Conservation (phyloP, 495 filamentous ascomycete genomes). For the Podospora didyma region DNA sequence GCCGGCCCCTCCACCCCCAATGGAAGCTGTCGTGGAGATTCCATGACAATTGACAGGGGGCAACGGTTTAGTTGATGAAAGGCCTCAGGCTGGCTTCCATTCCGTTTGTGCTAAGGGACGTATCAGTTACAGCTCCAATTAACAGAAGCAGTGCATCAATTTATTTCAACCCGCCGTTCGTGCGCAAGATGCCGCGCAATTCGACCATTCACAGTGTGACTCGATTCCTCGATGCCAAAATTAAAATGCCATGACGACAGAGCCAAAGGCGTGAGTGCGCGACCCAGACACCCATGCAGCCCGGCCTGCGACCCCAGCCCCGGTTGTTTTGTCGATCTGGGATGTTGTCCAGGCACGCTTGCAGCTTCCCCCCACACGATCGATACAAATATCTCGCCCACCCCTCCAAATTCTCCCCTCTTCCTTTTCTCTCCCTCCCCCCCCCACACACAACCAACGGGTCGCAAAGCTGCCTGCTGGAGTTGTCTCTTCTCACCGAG, state of each 20-base stretch:
- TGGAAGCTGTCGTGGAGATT: too few relatives aligned
- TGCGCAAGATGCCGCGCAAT: constrained; percentile 10
- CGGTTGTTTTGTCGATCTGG: constrained; percentile 18
- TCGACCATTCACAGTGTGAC: not conserved
- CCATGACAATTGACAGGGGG: too few relatives aligned
- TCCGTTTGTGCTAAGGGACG: too few relatives aligned
- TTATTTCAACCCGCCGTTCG: not conserved
- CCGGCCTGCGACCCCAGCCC: constrained; percentile 15
- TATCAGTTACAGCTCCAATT: too few relatives aligned
- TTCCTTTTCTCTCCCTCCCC: constrained; percentile 34
- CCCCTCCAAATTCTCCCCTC: constrained; percentile 22
- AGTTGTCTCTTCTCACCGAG: constrained; percentile 42
- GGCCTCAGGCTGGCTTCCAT: too few relatives aligned
- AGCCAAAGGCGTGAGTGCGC: too few relatives aligned
- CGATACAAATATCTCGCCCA: constrained; percentile 39
- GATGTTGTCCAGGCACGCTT: constrained; percentile 15
- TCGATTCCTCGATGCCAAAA: too few relatives aligned
- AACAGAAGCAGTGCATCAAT: too few relatives aligned
- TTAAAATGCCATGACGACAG: too few relatives aligned
- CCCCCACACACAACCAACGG: constrained; percentile 47
- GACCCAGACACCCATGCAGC: not conserved
- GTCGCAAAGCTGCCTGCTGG: constrained; percentile 46
- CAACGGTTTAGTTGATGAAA: too few relatives aligned
- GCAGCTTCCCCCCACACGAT: constrained; percentile 10
- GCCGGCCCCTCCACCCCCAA: too few relatives aligned